These are phyloP conservation scores for carrot (Daucus carota) DNA, from an alignment of 129 eudicot species.

Conservation along the genomic window DH1_v3.0 NC_030384.2:28021501-28022000, in stretches of 20 bases:
- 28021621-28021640: slow-evolving; percentile 8
- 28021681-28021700: not conserved
- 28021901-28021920: slow-evolving; percentile 16
- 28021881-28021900: slow-evolving; percentile 14
- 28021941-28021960: slow-evolving; percentile 24
- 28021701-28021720: not conserved
- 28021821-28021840: too few relatives aligned
- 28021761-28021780: not conserved
- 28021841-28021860: not conserved
- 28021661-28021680: not conserved
- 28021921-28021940: slow-evolving; percentile 15
- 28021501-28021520: not conserved
- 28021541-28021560: not conserved
- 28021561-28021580: slow-evolving; percentile 7
- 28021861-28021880: slow-evolving; percentile 17
- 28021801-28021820: not conserved
- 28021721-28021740: not conserved
- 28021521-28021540: not conserved
- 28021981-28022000: slow-evolving; percentile 20
- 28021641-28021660: not conserved
- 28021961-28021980: slow-evolving; percentile 26
- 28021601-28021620: slow-evolving; percentile 20
- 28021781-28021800: not conserved
- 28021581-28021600: slow-evolving; percentile 16
- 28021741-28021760: not conserved